Evolutionary conservation across 108 stramenopile species (phyloP).

Genomic region (Mayamaea pseudoterrestris): DNA sequence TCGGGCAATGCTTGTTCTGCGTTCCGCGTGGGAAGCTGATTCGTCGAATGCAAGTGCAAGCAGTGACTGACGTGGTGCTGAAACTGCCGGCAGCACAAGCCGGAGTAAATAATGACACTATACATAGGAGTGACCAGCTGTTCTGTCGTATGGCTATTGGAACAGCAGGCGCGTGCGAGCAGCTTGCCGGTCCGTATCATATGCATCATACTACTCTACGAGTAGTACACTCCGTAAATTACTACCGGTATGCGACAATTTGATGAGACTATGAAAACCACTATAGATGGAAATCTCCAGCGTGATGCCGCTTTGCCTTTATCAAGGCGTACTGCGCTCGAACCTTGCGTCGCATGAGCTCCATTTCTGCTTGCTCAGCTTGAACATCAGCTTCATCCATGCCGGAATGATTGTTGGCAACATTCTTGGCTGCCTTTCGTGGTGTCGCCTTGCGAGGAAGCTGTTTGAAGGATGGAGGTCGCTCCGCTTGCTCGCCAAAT

Average conservation of each 20-base stretch:
- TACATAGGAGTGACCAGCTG: too few species aligned
- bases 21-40: not conserved
- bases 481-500: constrained; percentile 39
- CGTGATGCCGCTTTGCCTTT: constrained; percentile 20
- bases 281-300: constrained; percentile 45
- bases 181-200: too few species aligned
- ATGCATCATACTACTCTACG: too few species aligned
- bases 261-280: too few species aligned
- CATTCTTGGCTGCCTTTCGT: constrained; percentile 5
- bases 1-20: not conserved
- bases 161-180: too few species aligned
- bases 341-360: constrained; percentile 38
- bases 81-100: too few species aligned
- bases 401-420: not conserved
- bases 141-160: too few species aligned
- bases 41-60: too few species aligned
- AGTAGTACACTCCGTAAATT: too few species aligned
- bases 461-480: constrained; percentile 38
- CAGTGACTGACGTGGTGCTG: too few species aligned
- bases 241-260: too few species aligned
- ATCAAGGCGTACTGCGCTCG: constrained; percentile 50
- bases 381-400: constrained; percentile 13
- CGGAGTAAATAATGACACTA: too few species aligned
- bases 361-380: constrained; percentile 42
- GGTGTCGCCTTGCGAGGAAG: constrained; percentile 36